Evolutionary conservation across 129 eudicot genomes (phyloP), one percentile per base, ranked within the genome.

Genomic region (Oenanthe sinensis): DNA sequence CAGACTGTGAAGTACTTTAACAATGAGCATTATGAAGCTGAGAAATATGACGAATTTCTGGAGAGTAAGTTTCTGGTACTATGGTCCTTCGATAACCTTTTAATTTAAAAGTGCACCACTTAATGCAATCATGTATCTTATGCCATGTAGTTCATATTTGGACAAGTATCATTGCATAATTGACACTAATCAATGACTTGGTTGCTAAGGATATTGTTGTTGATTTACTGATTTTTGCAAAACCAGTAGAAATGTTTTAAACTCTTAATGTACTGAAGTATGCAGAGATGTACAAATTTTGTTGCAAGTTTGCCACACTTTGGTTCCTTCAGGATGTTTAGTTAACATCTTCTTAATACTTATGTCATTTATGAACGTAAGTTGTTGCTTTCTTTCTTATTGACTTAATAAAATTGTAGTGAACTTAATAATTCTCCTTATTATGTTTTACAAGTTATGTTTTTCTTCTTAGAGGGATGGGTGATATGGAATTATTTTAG

Each of bases 1-100:
- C 87, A 95, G 98, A 95, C 98, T 46, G 98, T 95, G 33, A 91
- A 95, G 85, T 95, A 95, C 81, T 95, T 95, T 87, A 95, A 91
- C 89, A 95, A 95, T 67, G 98, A 95, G 85, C 69, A 81, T 37
- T 95, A 17, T 82, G 98, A 95, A 86, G 91, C 89, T 54, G 90
- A 90, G 14, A 91, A 91, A 68, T 95, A 95, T 78, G 98, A 95
- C 77, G 91, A 82, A 84, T 90, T 84, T 81, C 86, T 95, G 68
- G 87, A 86, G 79, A 87, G 98, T 95, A 86, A 87, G 97, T 82
- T 71, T 37, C 54, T 79, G 75, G 47, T 39, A 76, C 30, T 22
- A 46, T 40, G 70, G 49, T 67, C 22, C 65, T 75, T 67, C 19
- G 2, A 43, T 37, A 42, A 77, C n/a, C 15, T 39, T 17, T 40